phyloP scores from a whole-genome alignment of 495 filamentous ascomycete species.

The Xylaria flabelliformis region DNA sequence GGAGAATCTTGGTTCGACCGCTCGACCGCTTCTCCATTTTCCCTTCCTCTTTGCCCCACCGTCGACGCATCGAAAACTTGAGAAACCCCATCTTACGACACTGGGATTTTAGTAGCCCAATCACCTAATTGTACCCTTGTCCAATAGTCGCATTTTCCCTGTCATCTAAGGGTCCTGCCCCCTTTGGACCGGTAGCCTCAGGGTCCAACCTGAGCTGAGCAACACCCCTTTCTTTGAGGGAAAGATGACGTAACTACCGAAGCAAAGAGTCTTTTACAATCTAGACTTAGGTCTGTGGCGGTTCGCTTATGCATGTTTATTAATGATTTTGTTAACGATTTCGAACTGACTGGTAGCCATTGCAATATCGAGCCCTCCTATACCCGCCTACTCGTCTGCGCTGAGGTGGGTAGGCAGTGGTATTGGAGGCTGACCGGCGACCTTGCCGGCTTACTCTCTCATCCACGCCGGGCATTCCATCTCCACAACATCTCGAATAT shows the following conservation, averaged over 20 bases:
- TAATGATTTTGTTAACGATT: background rate
- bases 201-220: constrained; percentile 19
- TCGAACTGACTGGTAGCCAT: background rate
- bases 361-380: background rate
- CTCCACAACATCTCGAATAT: background rate
- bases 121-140: background rate
- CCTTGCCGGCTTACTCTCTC: constrained; percentile 13
- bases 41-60: background rate
- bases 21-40: background rate
- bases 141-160: background rate
- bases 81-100: constrained; percentile 1
- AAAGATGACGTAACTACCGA: constrained; percentile 15
- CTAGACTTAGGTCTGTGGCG: background rate
- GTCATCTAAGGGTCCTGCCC: constrained; percentile 19
- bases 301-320: constrained; percentile 10
- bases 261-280: background rate
- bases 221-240: background rate
- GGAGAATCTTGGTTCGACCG: background rate
- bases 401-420: background rate
- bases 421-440: background rate
- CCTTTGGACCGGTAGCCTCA: constrained; percentile 19
- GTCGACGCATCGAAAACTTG: constrained; percentile 12
- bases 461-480: background rate
- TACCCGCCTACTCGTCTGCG: background rate
- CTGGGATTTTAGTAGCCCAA: constrained; percentile 3